Evolutionary conservation across 345 rosid genomes (phyloP).

Genomic region (Citrus cavaleriei): DNA sequence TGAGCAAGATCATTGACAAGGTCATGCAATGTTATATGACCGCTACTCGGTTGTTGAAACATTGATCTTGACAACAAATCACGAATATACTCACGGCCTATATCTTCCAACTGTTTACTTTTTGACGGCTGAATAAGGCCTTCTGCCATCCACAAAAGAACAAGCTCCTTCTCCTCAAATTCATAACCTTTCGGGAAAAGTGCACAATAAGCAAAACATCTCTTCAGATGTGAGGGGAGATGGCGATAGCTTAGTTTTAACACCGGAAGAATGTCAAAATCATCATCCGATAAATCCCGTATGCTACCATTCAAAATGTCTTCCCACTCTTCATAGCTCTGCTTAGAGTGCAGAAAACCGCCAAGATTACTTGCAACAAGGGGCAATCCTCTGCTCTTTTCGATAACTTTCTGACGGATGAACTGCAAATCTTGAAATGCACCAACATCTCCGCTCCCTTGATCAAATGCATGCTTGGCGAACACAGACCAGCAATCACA

Average conservation of each 20-base stretch:
- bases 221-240: conserved; percentile 24
- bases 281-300: background rate
- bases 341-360: background rate
- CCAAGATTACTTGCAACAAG: background rate
- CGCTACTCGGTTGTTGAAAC: background rate
- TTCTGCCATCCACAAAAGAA: conserved; percentile 22
- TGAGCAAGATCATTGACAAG: conserved; percentile 9
- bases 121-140: conserved; percentile 8
- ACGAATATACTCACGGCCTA: conserved; percentile 1
- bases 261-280: background rate
- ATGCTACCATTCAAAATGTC: background rate
- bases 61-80: conserved; percentile 5
- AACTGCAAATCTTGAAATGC: background rate
- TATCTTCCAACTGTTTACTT: background rate
- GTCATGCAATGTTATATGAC: conserved; percentile 5
- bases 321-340: background rate
- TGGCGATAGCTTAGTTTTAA: background rate
- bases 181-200: background rate
- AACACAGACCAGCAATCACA: background rate
- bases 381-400: background rate
- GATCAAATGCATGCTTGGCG: background rate
- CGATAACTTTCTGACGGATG: background rate
- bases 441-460: too few species aligned
- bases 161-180: background rate
- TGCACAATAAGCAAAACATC: conserved; percentile 24